These are phyloP conservation scores for Quercus lobata DNA, from an alignment of 331 rosid species.

Conservation along the genomic window DNA sequence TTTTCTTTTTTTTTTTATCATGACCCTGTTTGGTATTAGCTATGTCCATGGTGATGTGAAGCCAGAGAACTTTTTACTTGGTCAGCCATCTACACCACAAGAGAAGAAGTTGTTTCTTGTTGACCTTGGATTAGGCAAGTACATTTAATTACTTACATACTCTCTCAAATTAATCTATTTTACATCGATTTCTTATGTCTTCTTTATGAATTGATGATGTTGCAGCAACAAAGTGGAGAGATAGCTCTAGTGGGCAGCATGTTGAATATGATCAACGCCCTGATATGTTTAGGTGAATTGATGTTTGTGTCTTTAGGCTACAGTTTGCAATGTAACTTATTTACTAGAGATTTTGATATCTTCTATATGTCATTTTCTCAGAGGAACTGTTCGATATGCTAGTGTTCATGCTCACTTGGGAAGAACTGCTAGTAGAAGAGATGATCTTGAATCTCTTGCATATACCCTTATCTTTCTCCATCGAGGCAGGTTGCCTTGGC, in stretches of 20 bases:
- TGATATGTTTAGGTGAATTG: conserved; percentile 76
- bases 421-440: conserved; percentile 90
- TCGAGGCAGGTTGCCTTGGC: conserved; percentile 13
- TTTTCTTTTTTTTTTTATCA: neutral
- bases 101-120: conserved; percentile 92
- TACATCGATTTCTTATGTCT: conserved; percentile 4
- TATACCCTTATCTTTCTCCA: conserved; percentile 14
- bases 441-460: conserved; percentile 42
- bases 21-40: conserved; percentile 22
- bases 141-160: neutral
- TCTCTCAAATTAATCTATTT: neutral
- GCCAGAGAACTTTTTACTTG: conserved; percentile 92
- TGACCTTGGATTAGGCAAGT: conserved; percentile 87
- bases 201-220: conserved; percentile 11
- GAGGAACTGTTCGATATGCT: conserved; percentile 96
- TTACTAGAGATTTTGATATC: neutral
- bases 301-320: neutral
- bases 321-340: neutral
- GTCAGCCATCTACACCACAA: conserved; percentile 84
- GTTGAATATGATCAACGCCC: conserved; percentile 97
- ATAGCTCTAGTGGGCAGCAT: conserved; percentile 66
- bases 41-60: conserved; percentile 78
- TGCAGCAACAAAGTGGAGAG: conserved; percentile 93
- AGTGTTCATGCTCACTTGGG: conserved; percentile 90
- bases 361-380: conserved; percentile 19